Conservation (phyloP, 805 yeast genomes). For the Wickerhamiella musiphila region DNA sequence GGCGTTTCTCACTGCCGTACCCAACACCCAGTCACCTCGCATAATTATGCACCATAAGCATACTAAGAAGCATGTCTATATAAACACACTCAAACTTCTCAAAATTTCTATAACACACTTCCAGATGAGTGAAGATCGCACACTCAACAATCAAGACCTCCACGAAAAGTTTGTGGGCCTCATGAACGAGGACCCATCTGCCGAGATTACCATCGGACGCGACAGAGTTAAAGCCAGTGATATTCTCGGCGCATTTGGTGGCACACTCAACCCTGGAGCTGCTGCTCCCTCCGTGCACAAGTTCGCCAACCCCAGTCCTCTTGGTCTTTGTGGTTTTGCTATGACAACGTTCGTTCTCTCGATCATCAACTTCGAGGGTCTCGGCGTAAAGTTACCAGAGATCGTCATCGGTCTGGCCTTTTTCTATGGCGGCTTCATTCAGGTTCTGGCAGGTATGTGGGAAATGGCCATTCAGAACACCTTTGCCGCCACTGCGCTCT, state of each 20-base stretch:
- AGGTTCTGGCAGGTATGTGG: conserved; percentile 49
- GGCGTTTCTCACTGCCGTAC: too few species aligned
- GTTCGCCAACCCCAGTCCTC: conserved; percentile 50
- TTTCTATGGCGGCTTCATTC: conserved; percentile 47
- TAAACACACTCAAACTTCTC: too few species aligned
- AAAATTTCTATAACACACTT: too few species aligned
- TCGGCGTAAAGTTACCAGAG: conserved; percentile 34
- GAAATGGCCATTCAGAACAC: conserved; percentile 46
- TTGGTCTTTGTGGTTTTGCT: conserved; percentile 46
- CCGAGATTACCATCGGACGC: conserved; percentile 2
- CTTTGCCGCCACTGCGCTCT: conserved; percentile 48
- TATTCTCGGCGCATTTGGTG: conserved; percentile 36
- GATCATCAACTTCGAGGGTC: conserved; percentile 36
- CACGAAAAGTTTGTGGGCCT: background rate
- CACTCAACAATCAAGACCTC: too few species aligned
- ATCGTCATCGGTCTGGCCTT: conserved; percentile 40
- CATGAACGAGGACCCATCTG: background rate
- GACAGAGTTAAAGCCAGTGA: conserved; percentile 10
- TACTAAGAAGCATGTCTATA: too few species aligned
- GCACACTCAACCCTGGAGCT: conserved; percentile 60
- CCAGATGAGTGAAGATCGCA: too few species aligned
- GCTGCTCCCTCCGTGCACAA: conserved; percentile 39
- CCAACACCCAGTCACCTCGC: too few species aligned
- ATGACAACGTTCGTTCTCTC: conserved; percentile 45
- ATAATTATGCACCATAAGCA: too few species aligned